Conservation (phyloP, 148 eudicot genomes). For the Vaccinium myrtillus region DNA sequence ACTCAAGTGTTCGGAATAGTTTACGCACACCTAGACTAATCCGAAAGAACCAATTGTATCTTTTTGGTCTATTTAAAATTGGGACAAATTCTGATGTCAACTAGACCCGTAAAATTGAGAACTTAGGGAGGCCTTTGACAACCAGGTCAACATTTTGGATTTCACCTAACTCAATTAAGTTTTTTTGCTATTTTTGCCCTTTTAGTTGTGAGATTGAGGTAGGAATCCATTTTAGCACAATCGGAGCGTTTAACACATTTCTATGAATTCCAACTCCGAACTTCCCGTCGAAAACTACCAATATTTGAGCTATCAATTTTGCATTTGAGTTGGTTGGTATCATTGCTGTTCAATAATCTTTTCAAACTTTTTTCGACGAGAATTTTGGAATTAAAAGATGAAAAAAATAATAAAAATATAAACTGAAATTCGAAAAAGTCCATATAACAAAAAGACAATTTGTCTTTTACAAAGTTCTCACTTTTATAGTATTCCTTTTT, state of each 20-base stretch:
- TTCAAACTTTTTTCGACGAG: background rate
- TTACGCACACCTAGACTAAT: too few relatives aligned
- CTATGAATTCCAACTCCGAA: background rate
- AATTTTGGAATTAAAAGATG: background rate
- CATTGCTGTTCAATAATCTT: background rate
- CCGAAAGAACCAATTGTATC: too few relatives aligned
- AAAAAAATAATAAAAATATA: background rate
- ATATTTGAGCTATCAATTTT: too few relatives aligned
- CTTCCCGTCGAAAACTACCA: too few relatives aligned
- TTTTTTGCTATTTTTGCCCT: background rate
- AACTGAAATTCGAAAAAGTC: background rate
- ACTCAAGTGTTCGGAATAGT: too few relatives aligned
- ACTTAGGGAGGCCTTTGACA: too few relatives aligned
- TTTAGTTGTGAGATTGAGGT: background rate
- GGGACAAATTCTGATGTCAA: too few relatives aligned
- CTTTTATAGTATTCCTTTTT: background rate
- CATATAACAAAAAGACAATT: background rate
- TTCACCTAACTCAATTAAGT: too few relatives aligned
- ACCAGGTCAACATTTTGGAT: too few relatives aligned
- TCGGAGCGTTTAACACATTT: too few relatives aligned
- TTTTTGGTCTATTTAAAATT: too few relatives aligned
- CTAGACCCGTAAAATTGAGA: too few relatives aligned
- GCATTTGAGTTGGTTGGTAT: background rate
- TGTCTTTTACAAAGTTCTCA: background rate
- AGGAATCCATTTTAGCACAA: background rate